These are phyloP conservation scores for Phycomyces blakesleeanus DNA, from an alignment of 192 early-diverging fungal species.

Conservation along the genomic window DNA sequence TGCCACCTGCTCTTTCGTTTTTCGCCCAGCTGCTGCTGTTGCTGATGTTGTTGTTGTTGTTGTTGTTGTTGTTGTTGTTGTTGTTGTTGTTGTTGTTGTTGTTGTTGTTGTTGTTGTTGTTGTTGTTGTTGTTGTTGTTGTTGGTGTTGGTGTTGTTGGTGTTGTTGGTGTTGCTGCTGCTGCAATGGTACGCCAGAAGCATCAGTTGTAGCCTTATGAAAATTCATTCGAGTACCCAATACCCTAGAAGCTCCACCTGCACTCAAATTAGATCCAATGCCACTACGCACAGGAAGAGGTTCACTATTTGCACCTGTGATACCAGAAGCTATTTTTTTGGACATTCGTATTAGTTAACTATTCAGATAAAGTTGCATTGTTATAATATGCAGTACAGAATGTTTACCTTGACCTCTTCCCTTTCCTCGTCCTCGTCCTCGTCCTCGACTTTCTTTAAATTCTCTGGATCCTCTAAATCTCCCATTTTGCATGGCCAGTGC, in stretches of 20 bases:
- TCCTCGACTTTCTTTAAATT: constrained; percentile 29
- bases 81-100: too few relatives aligned
- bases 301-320: not conserved
- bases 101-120: not conserved
- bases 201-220: not conserved
- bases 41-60: too few relatives aligned
- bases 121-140: too few relatives aligned
- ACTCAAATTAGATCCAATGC: not conserved
- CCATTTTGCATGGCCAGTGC: constrained; percentile 54
- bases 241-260: not conserved
- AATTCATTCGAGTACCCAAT: not conserved
- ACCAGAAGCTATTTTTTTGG: not conserved
- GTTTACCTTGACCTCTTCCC: not conserved
- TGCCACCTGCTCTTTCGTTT: not conserved
- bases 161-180: too few relatives aligned
- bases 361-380: not conserved
- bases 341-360: not conserved
- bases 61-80: not conserved
- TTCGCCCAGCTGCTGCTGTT: not conserved
- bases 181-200: not conserved
- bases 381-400: too few relatives aligned
- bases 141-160: too few relatives aligned
- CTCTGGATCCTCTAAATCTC: constrained; percentile 50
- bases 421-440: constrained; percentile 41
- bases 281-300: not conserved